phyloP scores from a whole-genome alignment of 331 rosid genomes.

The Quercus phellos region DNA sequence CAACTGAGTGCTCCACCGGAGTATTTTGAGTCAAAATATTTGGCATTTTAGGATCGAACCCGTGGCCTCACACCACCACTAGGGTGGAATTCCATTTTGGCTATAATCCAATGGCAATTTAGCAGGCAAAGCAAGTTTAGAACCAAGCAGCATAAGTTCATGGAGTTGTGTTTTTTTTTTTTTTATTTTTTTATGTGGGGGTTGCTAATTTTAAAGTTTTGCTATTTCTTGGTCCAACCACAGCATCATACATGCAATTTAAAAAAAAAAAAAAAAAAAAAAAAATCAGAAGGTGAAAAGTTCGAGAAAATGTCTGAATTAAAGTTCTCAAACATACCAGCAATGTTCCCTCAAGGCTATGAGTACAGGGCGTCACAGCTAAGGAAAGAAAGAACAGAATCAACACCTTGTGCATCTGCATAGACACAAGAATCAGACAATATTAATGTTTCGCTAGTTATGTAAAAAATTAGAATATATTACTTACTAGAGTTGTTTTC shows the following conservation, averaged over 20 bases:
- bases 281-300: background rate
- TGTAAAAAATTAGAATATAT: background rate
- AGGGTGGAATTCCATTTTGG: too few relatives aligned
- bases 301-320: background rate
- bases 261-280: background rate
- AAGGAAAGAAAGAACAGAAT: slow-evolving; percentile 47
- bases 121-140: background rate
- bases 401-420: slow-evolving; percentile 64
- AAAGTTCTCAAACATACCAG: slow-evolving; percentile 34
- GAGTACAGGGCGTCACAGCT: slow-evolving; percentile 46
- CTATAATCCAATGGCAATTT: too few relatives aligned
- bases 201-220: background rate
- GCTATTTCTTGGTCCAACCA: background rate
- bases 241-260: background rate
- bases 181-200: rapidly evolving
- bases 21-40: background rate
- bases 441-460: background rate
- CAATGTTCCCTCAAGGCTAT: slow-evolving; percentile 56
- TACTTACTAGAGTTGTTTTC: background rate
- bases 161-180: background rate
- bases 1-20: background rate
- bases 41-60: too few relatives aligned
- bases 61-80: too few relatives aligned
- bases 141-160: background rate
- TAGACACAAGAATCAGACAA: background rate